These are phyloP conservation scores for Candida railenensis DNA, from an alignment of 805 yeast genomes.

Conservation along the genomic window DNA sequence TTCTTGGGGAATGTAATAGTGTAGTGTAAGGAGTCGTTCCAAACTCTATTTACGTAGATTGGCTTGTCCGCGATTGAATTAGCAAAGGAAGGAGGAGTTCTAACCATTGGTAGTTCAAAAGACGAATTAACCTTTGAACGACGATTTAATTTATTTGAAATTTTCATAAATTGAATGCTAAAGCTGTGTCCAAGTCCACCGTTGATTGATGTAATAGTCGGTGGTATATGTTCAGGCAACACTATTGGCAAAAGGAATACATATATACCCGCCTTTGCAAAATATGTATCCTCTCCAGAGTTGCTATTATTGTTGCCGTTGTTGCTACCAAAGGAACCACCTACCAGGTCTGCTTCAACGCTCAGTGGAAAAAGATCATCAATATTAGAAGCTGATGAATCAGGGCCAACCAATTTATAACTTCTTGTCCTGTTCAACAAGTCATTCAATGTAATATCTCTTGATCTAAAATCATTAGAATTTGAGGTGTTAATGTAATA, in stretches of 20 bases:
- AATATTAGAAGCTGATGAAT: constrained; percentile 6
- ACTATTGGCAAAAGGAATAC: constrained; percentile 63
- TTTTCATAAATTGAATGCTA: constrained; percentile 36
- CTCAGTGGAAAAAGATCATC: neutral
- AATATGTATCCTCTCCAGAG: neutral
- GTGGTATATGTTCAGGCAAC: constrained; percentile 63
- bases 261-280: constrained; percentile 62
- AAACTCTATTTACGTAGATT: constrained; percentile 68
- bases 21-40: constrained; percentile 72
- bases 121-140: constrained; percentile 30
- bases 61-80: constrained; percentile 67
- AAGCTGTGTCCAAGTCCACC: constrained; percentile 48
- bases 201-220: constrained; percentile 51
- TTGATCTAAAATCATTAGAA: constrained; percentile 42
- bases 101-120: constrained; percentile 46
- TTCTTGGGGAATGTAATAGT: constrained; percentile 71
- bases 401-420: constrained; percentile 20
- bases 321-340: neutral
- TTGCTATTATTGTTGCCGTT: neutral
- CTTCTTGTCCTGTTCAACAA: constrained; percentile 40
- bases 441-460: constrained; percentile 42
- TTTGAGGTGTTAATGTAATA: constrained; percentile 40
- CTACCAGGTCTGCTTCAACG: neutral
- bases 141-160: constrained; percentile 32
- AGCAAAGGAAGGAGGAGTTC: constrained; percentile 58